Percentiles rank a stretch among this genome's conserved stretches.
phyloP scores from a whole-genome alignment of 768 basidiomycete species.

The Tricholoma saponaceum region DNA sequence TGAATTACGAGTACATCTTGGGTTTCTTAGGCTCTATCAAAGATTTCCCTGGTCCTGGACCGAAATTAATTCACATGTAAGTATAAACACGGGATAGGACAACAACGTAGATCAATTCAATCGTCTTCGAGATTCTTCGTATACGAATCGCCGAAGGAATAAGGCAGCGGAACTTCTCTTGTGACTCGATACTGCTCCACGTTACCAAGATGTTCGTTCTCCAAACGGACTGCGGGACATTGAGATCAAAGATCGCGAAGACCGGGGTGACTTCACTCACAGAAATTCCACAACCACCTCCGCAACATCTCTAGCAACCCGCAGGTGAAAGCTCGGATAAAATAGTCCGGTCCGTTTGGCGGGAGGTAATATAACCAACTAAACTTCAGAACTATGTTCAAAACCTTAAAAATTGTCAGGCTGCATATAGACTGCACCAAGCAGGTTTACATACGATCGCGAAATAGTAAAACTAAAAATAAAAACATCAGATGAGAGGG shows the following conservation, averaged over 20 bases:
- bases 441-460: conserved; percentile 54
- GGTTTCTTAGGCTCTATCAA: too few species aligned
- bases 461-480: conserved; percentile 64
- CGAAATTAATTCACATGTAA: too few species aligned
- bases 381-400: conserved; percentile 76
- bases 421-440: neutral
- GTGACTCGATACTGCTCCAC: conserved; percentile 90
- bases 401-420: conserved; percentile 39
- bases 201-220: conserved; percentile 92
- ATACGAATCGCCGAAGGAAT: conserved; percentile 48
- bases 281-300: conserved; percentile 90
- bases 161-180: conserved; percentile 81
- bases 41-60: too few species aligned
- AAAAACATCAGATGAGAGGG: neutral
- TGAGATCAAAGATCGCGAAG: neutral
- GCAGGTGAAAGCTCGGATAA: conserved; percentile 60
- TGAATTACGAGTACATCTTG: too few species aligned
- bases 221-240: conserved; percentile 56
- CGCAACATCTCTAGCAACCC: conserved; percentile 75
- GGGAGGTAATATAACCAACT: conserved; percentile 81
- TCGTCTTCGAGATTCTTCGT: conserved; percentile 35
- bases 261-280: conserved; percentile 38
- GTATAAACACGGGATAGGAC: neutral
- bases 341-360: conserved; percentile 36
- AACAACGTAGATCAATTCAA: neutral